Conservation (phyloP, 1,284 basidiomycete species). For the Schizopora paradoxa region DNA sequence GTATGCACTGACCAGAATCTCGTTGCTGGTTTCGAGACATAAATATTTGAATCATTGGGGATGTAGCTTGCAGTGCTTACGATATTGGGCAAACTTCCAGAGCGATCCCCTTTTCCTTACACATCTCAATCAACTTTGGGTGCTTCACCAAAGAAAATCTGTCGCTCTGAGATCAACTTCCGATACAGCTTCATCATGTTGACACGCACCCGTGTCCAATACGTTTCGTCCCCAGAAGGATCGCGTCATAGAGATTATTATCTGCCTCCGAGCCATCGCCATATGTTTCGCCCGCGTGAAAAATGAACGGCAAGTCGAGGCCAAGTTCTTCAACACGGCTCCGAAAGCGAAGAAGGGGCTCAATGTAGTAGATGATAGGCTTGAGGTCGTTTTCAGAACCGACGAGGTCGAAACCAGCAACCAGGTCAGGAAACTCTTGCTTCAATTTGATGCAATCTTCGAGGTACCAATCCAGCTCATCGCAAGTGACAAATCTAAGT, state of each 20-base stretch:
- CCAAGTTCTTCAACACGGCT: slow-evolving; percentile 50
- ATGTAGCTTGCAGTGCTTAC: slow-evolving; percentile 36
- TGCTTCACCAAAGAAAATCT: slow-evolving; percentile 73
- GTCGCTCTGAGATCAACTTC: not conserved
- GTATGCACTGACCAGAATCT: slow-evolving; percentile 59
- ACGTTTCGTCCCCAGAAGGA: slow-evolving; percentile 69
- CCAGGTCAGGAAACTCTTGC: slow-evolving; percentile 67
- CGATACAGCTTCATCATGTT: not conserved
- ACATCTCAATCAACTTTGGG: slow-evolving; percentile 61
- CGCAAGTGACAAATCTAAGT: slow-evolving; percentile 48
- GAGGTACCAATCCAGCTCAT: slow-evolving; percentile 60
- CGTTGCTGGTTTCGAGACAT: slow-evolving; percentile 41
- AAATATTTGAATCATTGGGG: slow-evolving; percentile 14
- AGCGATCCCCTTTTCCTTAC: slow-evolving; percentile 56
- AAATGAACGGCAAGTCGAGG: slow-evolving; percentile 69
- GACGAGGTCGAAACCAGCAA: slow-evolving; percentile 78
- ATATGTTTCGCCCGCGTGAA: slow-evolving; percentile 77
- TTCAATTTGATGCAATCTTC: slow-evolving; percentile 72
- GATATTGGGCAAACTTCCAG: slow-evolving; percentile 72
- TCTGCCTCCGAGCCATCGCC: slow-evolving; percentile 69
- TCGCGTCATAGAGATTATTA: slow-evolving; percentile 72
- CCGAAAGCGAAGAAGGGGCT: slow-evolving; percentile 56
- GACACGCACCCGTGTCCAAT: slow-evolving; percentile 67
- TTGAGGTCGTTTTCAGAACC: slow-evolving; percentile 64
- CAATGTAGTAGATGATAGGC: slow-evolving; percentile 61